Evolutionary conservation across 805 yeast genomes (phyloP).

Genomic region (Starmerella cellae): DNA sequence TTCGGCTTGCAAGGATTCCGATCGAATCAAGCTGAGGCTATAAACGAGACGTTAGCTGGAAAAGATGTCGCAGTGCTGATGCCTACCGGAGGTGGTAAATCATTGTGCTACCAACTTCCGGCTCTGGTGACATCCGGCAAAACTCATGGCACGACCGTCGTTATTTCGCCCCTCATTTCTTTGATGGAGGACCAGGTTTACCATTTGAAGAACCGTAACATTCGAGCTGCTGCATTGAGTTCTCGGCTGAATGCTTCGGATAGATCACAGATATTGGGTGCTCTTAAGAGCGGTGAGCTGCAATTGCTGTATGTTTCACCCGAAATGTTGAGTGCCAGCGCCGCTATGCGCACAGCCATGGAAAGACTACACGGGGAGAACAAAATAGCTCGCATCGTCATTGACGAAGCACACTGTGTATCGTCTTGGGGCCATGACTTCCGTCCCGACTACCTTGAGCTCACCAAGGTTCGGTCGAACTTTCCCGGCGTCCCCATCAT

Average conservation of each 20-base stretch:
- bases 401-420: conserved; percentile 97
- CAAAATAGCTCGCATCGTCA: conserved; percentile 69
- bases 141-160: conserved; percentile 76
- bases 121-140: conserved; percentile 66
- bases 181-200: conserved; percentile 95
- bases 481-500: conserved; percentile 78
- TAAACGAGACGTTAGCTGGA: conserved; percentile 61
- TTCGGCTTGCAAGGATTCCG: conserved; percentile 62
- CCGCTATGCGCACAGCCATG: conserved; percentile 52
- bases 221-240: conserved; percentile 78
- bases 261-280: conserved; percentile 45
- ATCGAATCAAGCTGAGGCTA: conserved; percentile 74
- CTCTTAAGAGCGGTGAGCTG: conserved; percentile 52
- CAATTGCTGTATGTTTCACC: conserved; percentile 82
- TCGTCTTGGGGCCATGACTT: conserved; percentile 99
- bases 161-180: conserved; percentile 86
- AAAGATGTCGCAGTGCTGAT: conserved; percentile 84
- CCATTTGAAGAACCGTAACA: conserved; percentile 52
- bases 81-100: conserved; percentile 99
- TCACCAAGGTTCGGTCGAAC: conserved; percentile 54
- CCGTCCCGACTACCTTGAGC: conserved; percentile 82
- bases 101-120: conserved; percentile 88
- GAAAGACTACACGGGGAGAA: conserved; percentile 40
- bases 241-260: conserved; percentile 58
- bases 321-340: conserved; percentile 76